Evolutionary conservation across 768 basidiomycete genomes (phyloP).

Genomic region (Dendrothele bispora): DNA sequence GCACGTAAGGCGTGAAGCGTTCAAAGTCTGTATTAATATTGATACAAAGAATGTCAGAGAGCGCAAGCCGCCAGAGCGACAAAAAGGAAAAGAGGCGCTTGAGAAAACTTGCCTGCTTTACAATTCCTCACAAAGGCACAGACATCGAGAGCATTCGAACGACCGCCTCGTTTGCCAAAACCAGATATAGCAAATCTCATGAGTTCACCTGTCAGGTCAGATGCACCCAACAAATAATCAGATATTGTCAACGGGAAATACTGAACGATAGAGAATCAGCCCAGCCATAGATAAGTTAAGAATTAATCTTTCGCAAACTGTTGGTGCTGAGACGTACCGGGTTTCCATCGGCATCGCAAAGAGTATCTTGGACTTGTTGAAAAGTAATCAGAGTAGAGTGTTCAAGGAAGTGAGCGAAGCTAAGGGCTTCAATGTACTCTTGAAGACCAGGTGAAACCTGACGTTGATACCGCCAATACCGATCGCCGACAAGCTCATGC

Average conservation of each 20-base stretch:
- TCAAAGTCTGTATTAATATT: slow-evolving; percentile 76
- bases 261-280: slow-evolving; percentile 36
- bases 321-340: slow-evolving; percentile 53
- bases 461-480: slow-evolving; percentile 77
- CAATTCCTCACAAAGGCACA: slow-evolving; percentile 74
- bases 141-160: slow-evolving; percentile 58
- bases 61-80: background rate
- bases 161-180: slow-evolving; percentile 65
- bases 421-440: slow-evolving; percentile 93
- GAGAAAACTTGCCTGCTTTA: slow-evolving; percentile 55
- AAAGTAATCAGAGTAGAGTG: slow-evolving; percentile 66
- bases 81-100: background rate
- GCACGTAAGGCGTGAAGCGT: slow-evolving; percentile 64
- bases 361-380: slow-evolving; percentile 60
- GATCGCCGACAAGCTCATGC: slow-evolving; percentile 61
- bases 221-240: slow-evolving; percentile 90
- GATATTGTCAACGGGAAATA: slow-evolving; percentile 73
- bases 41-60: background rate
- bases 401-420: slow-evolving; percentile 85
- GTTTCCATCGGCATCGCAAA: slow-evolving; percentile 60
- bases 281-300: background rate
- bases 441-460: slow-evolving; percentile 82
- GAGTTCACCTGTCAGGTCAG: slow-evolving; percentile 94
- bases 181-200: slow-evolving; percentile 94
- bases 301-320: too few species aligned